Percentiles rank a stretch among this genome's conserved stretches.
Evolutionary conservation across 1,284 basidiomycete genomes (phyloP).

Genomic region (Ganoderma leucocontextum): DNA sequence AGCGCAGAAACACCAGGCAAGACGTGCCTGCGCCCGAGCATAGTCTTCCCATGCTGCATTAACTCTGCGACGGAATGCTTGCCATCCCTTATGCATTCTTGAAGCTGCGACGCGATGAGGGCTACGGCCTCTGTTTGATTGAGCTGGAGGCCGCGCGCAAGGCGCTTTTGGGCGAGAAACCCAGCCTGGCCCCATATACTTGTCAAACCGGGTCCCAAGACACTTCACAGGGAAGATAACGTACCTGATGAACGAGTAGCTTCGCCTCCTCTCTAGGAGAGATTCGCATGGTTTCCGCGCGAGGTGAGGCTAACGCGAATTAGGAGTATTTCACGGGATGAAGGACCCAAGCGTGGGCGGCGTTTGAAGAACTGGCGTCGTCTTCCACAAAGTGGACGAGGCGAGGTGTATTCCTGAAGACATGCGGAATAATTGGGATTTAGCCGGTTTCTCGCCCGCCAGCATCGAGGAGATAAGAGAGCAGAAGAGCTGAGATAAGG

Average conservation of each 20-base stretch:
- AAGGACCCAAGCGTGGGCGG: neutral
- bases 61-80: slow-evolving; percentile 87
- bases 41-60: slow-evolving; percentile 91
- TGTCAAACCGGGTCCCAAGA: slow-evolving; percentile 5
- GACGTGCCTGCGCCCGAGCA: slow-evolving; percentile 94
- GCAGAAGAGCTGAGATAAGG: slow-evolving; percentile 20
- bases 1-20: slow-evolving; percentile 75
- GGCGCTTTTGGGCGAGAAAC: slow-evolving; percentile 90
- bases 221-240: slow-evolving; percentile 2
- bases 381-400: slow-evolving; percentile 18
- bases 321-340: neutral
- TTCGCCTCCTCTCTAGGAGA: slow-evolving; percentile 50
- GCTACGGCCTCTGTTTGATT: slow-evolving; percentile 92
- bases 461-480: slow-evolving; percentile 13
- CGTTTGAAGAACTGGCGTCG: neutral
- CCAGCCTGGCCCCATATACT: slow-evolving; percentile 62
- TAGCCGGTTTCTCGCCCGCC: neutral
- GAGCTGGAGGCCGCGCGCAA: slow-evolving; percentile 89
- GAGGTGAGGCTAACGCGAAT: slow-evolving; percentile 3
- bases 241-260: slow-evolving; percentile 49
- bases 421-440: slow-evolving; percentile 3
- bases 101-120: slow-evolving; percentile 90
- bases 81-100: slow-evolving; percentile 97
- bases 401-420: slow-evolving; percentile 9
- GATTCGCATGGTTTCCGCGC: slow-evolving; percentile 43